These are phyloP conservation scores for Mycena olivaceomarginata DNA, from an alignment of 768 basidiomycete species.

Conservation along the genomic window DNA sequence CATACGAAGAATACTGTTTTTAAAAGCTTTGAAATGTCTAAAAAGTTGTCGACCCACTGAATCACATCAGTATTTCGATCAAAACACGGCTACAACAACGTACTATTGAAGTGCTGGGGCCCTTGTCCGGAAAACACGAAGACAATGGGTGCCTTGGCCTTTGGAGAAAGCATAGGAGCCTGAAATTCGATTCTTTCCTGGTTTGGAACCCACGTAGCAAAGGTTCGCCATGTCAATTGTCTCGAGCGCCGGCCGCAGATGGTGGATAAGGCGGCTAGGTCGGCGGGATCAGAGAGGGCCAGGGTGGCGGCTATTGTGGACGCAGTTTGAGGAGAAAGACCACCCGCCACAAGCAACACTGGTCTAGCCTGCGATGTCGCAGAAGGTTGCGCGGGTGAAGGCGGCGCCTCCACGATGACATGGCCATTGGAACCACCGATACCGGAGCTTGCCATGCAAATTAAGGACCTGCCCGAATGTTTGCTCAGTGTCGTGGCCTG, in stretches of 20 bases:
- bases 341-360: conserved; percentile 1
- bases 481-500: not conserved
- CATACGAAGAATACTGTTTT: not conserved
- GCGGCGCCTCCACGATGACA: conserved; percentile 12
- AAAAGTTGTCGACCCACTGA: conserved; percentile 54
- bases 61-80: not conserved
- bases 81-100: not conserved
- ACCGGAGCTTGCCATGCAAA: conserved; percentile 3
- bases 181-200: conserved; percentile 1
- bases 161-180: not conserved
- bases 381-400: not conserved
- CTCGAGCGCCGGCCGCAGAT: not conserved
- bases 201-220: not conserved
- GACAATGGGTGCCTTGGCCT: conserved; percentile 43
- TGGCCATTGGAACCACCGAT: conserved; percentile 27
- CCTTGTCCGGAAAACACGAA: conserved; percentile 60
- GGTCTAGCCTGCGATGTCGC: not conserved
- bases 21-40: conserved; percentile 42
- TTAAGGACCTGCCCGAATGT: not conserved
- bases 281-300: not conserved
- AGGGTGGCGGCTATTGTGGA: not conserved
- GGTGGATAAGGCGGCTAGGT: not conserved
- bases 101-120: conserved; percentile 53
- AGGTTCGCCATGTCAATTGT: conserved; percentile 4
- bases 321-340: not conserved